phyloP scores from a whole-genome alignment of 2,329 filamentous ascomycete genomes.

The Talaromyces sp. region DNA sequence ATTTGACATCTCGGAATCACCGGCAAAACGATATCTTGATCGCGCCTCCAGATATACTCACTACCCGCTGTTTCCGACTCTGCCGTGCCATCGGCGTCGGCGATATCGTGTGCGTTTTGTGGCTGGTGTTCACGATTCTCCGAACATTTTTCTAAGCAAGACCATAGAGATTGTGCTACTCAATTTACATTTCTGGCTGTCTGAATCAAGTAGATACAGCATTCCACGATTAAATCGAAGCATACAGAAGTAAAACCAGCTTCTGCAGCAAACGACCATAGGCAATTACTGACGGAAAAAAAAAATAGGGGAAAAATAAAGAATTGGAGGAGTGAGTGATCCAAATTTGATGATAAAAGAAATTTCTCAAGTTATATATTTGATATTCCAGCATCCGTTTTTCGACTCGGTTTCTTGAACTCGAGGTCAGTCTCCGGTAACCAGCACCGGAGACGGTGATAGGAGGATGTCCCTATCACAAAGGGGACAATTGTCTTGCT shows the following conservation, averaged over 20 bases:
- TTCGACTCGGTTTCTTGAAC: slow-evolving; percentile 10
- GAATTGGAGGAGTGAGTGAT: neutral
- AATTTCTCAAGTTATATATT: slow-evolving; percentile 6
- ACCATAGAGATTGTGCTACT: neutral
- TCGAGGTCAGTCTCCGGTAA: neutral
- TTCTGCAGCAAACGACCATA: neutral
- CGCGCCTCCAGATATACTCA: neutral
- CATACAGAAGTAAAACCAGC: slow-evolving; percentile 3
- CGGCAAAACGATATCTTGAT: neutral
- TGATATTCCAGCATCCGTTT: slow-evolving; percentile 9
- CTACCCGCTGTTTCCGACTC: neutral
- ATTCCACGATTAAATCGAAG: neutral
- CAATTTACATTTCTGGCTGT: neutral
- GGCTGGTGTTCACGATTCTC: neutral
- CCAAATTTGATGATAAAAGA: neutral
- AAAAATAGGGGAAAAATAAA: neutral
- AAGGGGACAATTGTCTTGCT: neutral
- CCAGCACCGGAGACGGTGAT: slow-evolving; percentile 2
- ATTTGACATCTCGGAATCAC: neutral
- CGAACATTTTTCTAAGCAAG: neutral
- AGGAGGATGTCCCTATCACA: slow-evolving; percentile 11
- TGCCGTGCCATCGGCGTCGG: neutral
- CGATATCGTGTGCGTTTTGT: neutral
- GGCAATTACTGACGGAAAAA: neutral
- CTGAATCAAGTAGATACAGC: neutral